Percentiles rank a stretch among this genome's conserved stretches.
These are phyloP conservation scores for Biancaea sappan DNA, from an alignment of 306 rosid species.

Conservation along the genomic window DNA sequence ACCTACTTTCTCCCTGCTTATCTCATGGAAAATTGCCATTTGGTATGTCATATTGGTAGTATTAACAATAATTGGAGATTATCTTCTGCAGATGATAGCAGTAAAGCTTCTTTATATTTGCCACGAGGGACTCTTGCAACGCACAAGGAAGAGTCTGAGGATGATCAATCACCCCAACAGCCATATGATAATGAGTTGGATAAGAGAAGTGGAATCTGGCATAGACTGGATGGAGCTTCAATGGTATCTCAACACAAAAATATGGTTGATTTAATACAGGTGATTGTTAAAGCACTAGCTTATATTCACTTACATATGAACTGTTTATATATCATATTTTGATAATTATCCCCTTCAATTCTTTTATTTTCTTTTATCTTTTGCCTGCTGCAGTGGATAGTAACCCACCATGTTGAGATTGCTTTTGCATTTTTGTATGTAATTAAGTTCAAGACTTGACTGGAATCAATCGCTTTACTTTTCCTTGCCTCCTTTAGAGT, in stretches of 20 bases:
- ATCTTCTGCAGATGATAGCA: slow-evolving; percentile 59
- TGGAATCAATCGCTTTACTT: not conserved
- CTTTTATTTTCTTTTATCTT: slow-evolving; percentile 7
- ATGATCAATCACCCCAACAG: slow-evolving; percentile 57
- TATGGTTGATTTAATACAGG: slow-evolving; percentile 62
- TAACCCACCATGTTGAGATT: not conserved
- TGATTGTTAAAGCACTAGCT: slow-evolving; percentile 31
- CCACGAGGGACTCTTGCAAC: slow-evolving; percentile 61
- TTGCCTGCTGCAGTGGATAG: slow-evolving; percentile 9
- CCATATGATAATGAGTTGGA: slow-evolving; percentile 51
- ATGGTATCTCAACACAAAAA: slow-evolving; percentile 43
- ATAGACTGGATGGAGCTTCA: slow-evolving; percentile 42
- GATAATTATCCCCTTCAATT: not conserved
- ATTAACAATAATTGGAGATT: slow-evolving; percentile 46
- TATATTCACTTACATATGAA: slow-evolving; percentile 8
- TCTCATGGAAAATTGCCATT: slow-evolving; percentile 65
- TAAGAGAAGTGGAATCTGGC: slow-evolving; percentile 38
- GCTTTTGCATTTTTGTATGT: slow-evolving; percentile 22
- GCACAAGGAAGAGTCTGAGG: slow-evolving; percentile 71
- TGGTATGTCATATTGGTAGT: slow-evolving; percentile 52
- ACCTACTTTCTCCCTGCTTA: slow-evolving; percentile 66
- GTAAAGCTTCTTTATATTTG: slow-evolving; percentile 48
- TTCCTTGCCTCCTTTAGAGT: not conserved
- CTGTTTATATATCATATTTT: slow-evolving; percentile 16
- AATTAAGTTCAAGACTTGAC: not conserved